phyloP scores from a whole-genome alignment of 768 basidiomycete species.

The Leccinum subgranulosum region DNA sequence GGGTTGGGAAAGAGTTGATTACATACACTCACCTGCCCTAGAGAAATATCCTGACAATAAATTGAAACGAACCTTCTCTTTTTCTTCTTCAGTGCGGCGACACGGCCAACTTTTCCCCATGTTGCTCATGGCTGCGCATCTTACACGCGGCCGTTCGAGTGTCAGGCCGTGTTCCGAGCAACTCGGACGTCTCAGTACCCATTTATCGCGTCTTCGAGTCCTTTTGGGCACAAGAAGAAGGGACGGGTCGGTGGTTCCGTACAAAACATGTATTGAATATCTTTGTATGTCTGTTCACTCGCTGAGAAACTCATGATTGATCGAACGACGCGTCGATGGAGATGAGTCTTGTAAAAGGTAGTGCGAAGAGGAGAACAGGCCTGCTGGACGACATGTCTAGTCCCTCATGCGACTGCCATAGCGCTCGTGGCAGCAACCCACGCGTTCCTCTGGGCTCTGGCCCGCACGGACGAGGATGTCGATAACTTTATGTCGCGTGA shows the following conservation, averaged over 20 bases:
- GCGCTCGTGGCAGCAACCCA: no score
- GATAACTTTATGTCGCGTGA: no score
- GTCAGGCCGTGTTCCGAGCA: conserved; percentile 80
- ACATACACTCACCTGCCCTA: conserved; percentile 15
- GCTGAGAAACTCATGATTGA: no score
- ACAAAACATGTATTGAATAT: conserved; percentile 25
- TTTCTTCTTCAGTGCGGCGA: conserved; percentile 65
- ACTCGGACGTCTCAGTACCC: conserved; percentile 84
- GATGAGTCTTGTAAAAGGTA: no score
- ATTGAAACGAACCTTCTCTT: background rate
- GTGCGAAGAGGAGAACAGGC: no score
- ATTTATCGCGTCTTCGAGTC: conserved; percentile 45
- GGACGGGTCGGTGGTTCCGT: conserved; percentile 77
- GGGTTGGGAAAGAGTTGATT: background rate
- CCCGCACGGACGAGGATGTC: no score
- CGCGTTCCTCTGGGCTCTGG: no score
- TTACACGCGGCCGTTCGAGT: conserved; percentile 78
- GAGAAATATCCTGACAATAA: conserved; percentile 10
- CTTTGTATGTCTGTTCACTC: no score
- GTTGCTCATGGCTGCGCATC: conserved; percentile 79
- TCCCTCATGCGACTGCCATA: no score
- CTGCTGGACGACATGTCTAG: no score
- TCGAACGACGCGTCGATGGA: no score
- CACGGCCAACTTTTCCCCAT: conserved; percentile 79
- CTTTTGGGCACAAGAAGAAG: conserved; percentile 37